A percentile compares a stretch with the other conserved stretches of the same genome.
These are phyloP conservation scores for Aspergillus latus DNA, from an alignment of 2,329 filamentous ascomycete genomes.

Conservation along the genomic window DNA sequence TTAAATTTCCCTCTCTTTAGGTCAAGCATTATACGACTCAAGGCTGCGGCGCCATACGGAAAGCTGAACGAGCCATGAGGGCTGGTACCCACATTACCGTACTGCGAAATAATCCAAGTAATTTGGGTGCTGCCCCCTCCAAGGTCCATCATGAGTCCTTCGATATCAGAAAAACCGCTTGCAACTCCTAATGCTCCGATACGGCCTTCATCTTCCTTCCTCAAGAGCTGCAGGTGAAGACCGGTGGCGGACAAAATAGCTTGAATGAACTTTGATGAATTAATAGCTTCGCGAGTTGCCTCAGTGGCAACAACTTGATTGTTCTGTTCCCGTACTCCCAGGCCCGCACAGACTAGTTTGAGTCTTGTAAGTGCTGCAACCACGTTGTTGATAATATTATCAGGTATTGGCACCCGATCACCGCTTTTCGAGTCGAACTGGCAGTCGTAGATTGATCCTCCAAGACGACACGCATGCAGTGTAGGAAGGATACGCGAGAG, in stretches of 20 bases:
- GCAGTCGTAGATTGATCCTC: conserved; percentile 40
- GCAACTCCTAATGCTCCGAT: conserved; percentile 81
- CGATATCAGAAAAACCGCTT: conserved; percentile 67
- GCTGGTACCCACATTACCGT: conserved; percentile 54
- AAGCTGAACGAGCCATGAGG: conserved; percentile 62
- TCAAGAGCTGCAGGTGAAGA: too few relatives aligned
- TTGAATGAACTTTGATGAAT: too few relatives aligned
- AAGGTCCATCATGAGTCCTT: conserved; percentile 74
- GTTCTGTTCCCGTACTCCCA: too few relatives aligned
- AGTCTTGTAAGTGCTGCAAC: too few relatives aligned
- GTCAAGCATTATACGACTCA: conserved; percentile 42
- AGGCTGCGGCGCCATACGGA: conserved; percentile 67
- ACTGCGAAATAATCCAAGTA: conserved; percentile 38
- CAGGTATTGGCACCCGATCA: too few relatives aligned
- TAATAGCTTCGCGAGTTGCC: too few relatives aligned
- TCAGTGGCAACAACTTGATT: too few relatives aligned
- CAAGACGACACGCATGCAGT: conserved; percentile 73
- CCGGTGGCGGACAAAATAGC: too few relatives aligned
- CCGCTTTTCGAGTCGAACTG: too few relatives aligned
- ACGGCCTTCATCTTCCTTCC: conserved; percentile 59
- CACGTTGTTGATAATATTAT: too few relatives aligned
- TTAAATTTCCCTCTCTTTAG: too few relatives aligned
- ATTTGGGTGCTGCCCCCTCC: conserved; percentile 71
- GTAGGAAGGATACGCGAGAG: conserved; percentile 73
- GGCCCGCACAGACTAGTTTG: too few relatives aligned